These are phyloP conservation scores for Xylaria venustula DNA, from an alignment of 495 filamentous ascomycete species.

Conservation along the genomic window DNA sequence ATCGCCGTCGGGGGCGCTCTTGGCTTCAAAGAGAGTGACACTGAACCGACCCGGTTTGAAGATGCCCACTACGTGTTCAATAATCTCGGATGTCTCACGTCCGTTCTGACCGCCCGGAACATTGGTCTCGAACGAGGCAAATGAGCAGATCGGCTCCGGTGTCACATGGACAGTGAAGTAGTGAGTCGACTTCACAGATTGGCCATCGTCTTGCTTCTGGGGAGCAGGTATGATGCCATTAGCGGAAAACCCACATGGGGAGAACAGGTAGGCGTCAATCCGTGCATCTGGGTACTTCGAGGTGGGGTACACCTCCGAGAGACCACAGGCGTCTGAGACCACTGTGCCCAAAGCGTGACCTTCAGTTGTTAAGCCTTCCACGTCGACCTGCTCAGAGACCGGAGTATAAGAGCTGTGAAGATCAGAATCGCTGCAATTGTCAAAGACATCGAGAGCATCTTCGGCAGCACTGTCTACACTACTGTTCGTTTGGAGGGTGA, in stretches of 20 bases:
- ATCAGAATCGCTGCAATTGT: constrained; percentile 67
- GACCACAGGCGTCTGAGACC: constrained; percentile 86
- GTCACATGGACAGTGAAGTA: constrained; percentile 99
- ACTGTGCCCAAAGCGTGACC: constrained; percentile 92
- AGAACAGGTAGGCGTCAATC: constrained; percentile 95
- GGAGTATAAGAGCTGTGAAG: constrained; percentile 56
- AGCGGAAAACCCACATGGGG: constrained; percentile 96
- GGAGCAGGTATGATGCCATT: constrained; percentile 93
- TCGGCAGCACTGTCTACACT: constrained; percentile 33
- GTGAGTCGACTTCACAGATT: constrained; percentile 62
- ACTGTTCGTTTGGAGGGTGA: constrained; percentile 34
- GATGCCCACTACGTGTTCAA: constrained; percentile 91
- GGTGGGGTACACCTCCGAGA: constrained; percentile 85
- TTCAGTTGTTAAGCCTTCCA: constrained; percentile 80
- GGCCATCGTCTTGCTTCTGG: constrained; percentile 37
- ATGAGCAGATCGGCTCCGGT: constrained; percentile 96
- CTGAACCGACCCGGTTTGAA: constrained; percentile 97
- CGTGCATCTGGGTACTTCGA: constrained; percentile 87
- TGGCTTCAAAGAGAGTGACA: constrained; percentile 94
- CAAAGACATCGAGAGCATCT: constrained; percentile 74
- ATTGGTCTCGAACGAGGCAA: constrained; percentile 98
- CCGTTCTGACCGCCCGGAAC: constrained; percentile 89
- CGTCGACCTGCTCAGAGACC: constrained; percentile 55
- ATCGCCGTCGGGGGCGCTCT: constrained; percentile 49
- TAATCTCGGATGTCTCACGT: constrained; percentile 82